A percentile compares a stretch with the other conserved stretches of the same genome.
Evolutionary conservation across 495 filamentous ascomycete species (phyloP).

Genomic region (Lepidopterella palustris): DNA sequence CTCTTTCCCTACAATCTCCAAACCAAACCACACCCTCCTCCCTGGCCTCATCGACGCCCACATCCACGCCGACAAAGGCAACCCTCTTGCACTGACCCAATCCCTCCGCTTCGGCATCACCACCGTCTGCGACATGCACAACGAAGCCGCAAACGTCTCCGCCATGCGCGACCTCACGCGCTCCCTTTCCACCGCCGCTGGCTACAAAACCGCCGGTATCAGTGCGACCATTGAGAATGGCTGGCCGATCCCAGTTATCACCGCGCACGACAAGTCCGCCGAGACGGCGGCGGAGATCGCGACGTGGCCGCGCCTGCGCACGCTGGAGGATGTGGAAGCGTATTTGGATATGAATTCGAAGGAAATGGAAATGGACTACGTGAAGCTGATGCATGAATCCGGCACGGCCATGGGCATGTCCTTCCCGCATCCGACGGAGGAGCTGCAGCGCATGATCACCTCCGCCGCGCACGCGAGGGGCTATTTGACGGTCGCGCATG

Average conservation of each 20-base stretch:
- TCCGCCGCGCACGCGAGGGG: constrained; percentile 32
- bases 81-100: constrained; percentile 32
- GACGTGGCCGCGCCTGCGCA: constrained; percentile 33
- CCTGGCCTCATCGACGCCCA: constrained; percentile 38
- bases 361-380: constrained; percentile 33
- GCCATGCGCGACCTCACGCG: constrained; percentile 4
- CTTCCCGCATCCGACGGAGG: constrained; percentile 29
- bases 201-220: constrained; percentile 31
- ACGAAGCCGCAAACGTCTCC: constrained; percentile 39
- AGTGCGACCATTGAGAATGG: constrained; percentile 36
- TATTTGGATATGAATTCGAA: constrained; percentile 28
- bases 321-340: constrained; percentile 25
- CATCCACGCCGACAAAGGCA: constrained; percentile 33
- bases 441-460: constrained; percentile 33
- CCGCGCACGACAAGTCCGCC: constrained; percentile 26
- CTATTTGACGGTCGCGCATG: constrained; percentile 32
- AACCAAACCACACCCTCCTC: constrained; percentile 34
- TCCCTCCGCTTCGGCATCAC: constrained; percentile 36
- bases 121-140: constrained; percentile 37
- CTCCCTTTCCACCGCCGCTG: constrained; percentile 31
- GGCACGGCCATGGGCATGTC: constrained; percentile 27
- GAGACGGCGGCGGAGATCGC: constrained; percentile 31
- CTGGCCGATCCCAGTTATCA: constrained; percentile 36
- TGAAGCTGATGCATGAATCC: constrained; percentile 39
- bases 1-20: constrained; percentile 21